phyloP scores from a whole-genome alignment of 306 rosid species.

The Comarum palustre region DNA sequence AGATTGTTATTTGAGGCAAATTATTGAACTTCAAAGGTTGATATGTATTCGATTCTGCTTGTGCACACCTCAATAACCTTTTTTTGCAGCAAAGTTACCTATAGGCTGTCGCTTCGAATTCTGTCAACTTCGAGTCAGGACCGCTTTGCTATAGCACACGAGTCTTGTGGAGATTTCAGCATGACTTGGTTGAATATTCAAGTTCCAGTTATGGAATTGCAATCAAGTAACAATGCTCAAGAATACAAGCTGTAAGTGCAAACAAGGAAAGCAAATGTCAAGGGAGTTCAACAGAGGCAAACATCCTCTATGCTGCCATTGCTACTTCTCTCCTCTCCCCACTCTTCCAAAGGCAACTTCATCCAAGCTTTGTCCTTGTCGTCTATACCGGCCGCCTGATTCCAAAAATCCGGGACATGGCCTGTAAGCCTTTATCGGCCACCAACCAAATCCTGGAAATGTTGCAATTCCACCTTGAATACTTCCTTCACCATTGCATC shows the following conservation, averaged over 20 bases:
- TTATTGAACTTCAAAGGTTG: too few species aligned
- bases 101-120: too few species aligned
- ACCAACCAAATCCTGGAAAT: constrained; percentile 94
- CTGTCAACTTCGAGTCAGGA: too few species aligned
- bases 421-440: constrained; percentile 97
- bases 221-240: not conserved
- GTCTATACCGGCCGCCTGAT: constrained; percentile 77
- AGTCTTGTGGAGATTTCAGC: too few species aligned
- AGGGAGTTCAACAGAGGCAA: not conserved
- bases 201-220: not conserved
- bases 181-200: too few species aligned
- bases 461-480: constrained; percentile 96
- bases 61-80: too few species aligned
- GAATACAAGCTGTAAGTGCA: not conserved
- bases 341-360: constrained; percentile 81
- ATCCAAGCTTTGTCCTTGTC: constrained; percentile 79
- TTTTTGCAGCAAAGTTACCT: too few species aligned
- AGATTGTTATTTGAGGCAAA: too few species aligned
- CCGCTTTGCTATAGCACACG: too few species aligned
- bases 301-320: constrained; percentile 5
- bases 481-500: constrained; percentile 95
- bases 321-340: constrained; percentile 20
- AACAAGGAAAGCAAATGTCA: not conserved
- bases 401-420: constrained; percentile 89
- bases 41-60: too few species aligned